Base-by-base conservation (phyloP, 805 yeast genomes). In the Ogataea ganodermae region DNA sequence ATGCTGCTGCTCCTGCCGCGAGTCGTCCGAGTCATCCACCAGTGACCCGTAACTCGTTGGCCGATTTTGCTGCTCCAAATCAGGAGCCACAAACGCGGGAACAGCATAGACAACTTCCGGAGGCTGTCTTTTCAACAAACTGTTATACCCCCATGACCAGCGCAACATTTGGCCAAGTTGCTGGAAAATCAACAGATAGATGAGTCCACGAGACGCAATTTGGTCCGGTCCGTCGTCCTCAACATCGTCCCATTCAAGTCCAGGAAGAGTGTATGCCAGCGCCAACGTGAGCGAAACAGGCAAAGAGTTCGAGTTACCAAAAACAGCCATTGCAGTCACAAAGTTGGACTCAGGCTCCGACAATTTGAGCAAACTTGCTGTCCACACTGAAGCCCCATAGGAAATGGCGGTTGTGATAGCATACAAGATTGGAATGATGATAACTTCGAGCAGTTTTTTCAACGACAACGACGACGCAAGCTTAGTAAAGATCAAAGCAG, bases 281-380 rank as follows among this genome's bases (percentile, higher is more conserved):
- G 96, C 84, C 47, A 94, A 71, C 1, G 94, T 86, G 55, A 94
- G 75, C 0, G 97, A 89, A 1, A 92, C 98, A 0, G 99, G 98
- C 46, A 92, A 76, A 9, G 96, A 87, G 72, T 92, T 92, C 36
- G 96, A 89, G 69, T 92, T 94, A 44, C 97, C 98, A 69, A 92
- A 92, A 5, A 91, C 96, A 2, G 94, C 89, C 95, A 94, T 94
- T 2, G 97, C 98, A 18, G 95, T 86, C 42, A 94, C 97, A 60
- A 89, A 92, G 69, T 92, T 91, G 3, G 88, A 63, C 68, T 94
- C 97, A 12, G 87, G 80, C 41, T 72, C 79, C 58, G 86, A 86
- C 58, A 94, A 70, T 6, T 68, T 60, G 52, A 90, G 64, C 35
- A 81, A 53, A 12, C 67, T 63, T 3, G 89, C 72, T 33, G 83